Evolutionary conservation across 108 stramenopile species (phyloP).

Genomic region (Pinguiococcus pyrenoidosus): DNA sequence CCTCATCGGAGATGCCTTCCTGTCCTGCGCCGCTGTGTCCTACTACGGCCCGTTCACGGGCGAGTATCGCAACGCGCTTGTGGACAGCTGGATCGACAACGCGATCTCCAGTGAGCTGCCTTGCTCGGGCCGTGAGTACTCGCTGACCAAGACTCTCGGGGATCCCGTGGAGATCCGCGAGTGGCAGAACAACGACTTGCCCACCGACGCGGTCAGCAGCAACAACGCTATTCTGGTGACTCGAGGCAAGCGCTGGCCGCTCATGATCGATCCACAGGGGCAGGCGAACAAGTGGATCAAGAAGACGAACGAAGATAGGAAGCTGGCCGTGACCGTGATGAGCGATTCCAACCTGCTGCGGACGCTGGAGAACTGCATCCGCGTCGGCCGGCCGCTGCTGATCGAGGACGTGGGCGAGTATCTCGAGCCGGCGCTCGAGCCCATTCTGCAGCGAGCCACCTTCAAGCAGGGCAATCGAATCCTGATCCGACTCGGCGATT

Average conservation of each 20-base stretch:
- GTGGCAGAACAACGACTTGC: conserved; percentile 45
- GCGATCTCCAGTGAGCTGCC: conserved; percentile 22
- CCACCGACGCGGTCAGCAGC: conserved; percentile 43
- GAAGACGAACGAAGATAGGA: conserved; percentile 30
- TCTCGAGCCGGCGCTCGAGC: conserved; percentile 47
- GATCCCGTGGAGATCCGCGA: conserved; percentile 42
- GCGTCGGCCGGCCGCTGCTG: conserved; percentile 42
- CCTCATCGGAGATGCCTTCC: conserved; percentile 44
- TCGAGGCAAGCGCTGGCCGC: conserved; percentile 43
- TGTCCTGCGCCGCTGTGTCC: conserved; percentile 38
- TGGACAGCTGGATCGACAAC: conserved; percentile 25
- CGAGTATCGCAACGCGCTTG: conserved; percentile 30
- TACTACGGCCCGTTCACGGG: conserved; percentile 55
- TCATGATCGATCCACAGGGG: conserved; percentile 56
- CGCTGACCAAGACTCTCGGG: conserved; percentile 34
- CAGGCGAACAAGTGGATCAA: conserved; percentile 54
- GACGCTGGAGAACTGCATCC: conserved; percentile 40
- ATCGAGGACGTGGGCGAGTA: conserved; percentile 47
- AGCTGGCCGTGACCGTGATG: conserved; percentile 36
- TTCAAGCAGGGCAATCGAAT: conserved; percentile 44
- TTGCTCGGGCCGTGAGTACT: conserved; percentile 8
- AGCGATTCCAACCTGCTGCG: conserved; percentile 38
- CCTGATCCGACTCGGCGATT: conserved; percentile 46
- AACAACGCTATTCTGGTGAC: conserved; percentile 46
- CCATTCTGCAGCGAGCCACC: conserved; percentile 38